Percentiles rank a stretch among this genome's conserved stretches.
phyloP scores from a whole-genome alignment of 352 stramenopile species.

The Globisporangium megalacanthum region DNA sequence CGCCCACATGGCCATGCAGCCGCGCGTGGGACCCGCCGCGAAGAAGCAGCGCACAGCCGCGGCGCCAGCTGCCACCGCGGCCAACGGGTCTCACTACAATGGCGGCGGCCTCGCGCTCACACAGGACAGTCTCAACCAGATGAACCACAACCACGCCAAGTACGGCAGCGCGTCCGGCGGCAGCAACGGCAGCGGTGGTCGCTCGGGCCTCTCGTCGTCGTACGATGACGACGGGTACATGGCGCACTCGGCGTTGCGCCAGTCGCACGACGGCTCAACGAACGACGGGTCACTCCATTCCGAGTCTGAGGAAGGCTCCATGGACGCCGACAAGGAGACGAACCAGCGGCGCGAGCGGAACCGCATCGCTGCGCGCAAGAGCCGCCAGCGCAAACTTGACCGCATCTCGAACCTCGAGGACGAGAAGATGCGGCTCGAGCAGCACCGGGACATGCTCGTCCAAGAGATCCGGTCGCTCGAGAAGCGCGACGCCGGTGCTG shows the following conservation, averaged over 20 bases:
- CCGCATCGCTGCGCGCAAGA: conserved; percentile 80
- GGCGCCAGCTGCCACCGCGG: not conserved
- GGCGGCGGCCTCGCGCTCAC: conserved; percentile 22
- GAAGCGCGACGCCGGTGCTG: conserved; percentile 58
- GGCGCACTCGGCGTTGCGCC: conserved; percentile 23
- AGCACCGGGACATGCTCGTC: conserved; percentile 82
- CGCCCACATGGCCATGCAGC: conserved; percentile 53
- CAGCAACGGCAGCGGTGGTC: conserved; percentile 16
- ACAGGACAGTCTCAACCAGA: conserved; percentile 58
- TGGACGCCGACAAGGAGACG: conserved; percentile 55
- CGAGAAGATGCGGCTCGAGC: conserved; percentile 83
- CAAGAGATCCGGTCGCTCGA: conserved; percentile 82
- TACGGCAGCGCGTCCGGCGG: conserved; percentile 14
- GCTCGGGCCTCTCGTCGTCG: conserved; percentile 18
- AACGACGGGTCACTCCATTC: conserved; percentile 66
- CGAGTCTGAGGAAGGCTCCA: conserved; percentile 53
- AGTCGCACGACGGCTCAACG: conserved; percentile 25
- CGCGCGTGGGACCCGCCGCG: conserved; percentile 24
- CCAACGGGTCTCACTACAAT: not conserved
- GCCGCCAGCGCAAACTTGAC: conserved; percentile 78
- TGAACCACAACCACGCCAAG: conserved; percentile 42
- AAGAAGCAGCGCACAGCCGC: conserved; percentile 45
- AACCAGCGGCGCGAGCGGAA: conserved; percentile 80
- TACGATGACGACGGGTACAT: conserved; percentile 71
- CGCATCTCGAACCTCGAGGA: conserved; percentile 85